These are phyloP conservation scores for Geranium incanum DNA, from an alignment of 441 rosid species.

Conservation along the genomic window DNA sequence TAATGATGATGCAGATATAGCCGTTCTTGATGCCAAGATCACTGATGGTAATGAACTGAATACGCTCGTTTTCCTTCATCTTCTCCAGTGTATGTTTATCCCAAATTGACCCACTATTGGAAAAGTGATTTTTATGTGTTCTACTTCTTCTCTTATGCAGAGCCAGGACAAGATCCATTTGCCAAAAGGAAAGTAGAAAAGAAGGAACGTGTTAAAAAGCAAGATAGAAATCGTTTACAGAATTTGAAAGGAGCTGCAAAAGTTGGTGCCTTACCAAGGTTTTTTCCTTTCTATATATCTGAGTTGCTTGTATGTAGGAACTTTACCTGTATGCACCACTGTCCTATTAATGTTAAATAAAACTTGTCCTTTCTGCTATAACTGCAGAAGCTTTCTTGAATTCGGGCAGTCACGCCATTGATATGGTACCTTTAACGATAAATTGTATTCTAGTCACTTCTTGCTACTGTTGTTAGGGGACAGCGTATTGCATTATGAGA, in stretches of 20 bases:
- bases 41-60: constrained; percentile 51
- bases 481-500: neutral
- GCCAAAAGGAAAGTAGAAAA: constrained; percentile 66
- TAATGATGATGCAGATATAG: constrained; percentile 75
- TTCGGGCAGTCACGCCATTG: neutral
- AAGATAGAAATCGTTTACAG: constrained; percentile 57
- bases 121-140: neutral
- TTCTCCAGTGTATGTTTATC: neutral
- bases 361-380: neutral
- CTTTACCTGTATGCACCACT: neutral
- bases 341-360: neutral
- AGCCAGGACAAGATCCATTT: constrained; percentile 81
- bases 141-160: constrained; percentile 33
- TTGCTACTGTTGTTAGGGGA: neutral
- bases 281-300: constrained; percentile 10
- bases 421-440: neutral
- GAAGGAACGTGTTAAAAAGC: constrained; percentile 74
- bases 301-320: neutral
- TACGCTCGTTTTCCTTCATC: neutral
- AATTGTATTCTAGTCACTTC: neutral
- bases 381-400: neutral
- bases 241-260: constrained; percentile 72
- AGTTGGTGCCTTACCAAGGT: constrained; percentile 89
- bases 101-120: neutral
- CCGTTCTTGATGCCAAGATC: constrained; percentile 81